phyloP scores from a whole-genome alignment of 768 basidiomycete genomes.

The Omphalotus guepiniiformis region DNA sequence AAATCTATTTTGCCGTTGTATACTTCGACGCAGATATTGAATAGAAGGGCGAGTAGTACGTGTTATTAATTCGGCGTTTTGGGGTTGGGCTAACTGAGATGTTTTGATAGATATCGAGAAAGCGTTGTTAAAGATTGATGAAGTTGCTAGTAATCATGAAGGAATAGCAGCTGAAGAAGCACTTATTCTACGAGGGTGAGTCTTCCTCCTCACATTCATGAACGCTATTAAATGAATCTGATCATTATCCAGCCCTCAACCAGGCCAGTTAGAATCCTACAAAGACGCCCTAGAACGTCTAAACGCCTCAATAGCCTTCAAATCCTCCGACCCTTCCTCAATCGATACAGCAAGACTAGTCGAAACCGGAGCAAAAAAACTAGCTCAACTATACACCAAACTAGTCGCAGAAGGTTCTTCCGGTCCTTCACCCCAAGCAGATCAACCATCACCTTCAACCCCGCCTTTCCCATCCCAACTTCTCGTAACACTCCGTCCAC shows the following conservation, averaged over 20 bases:
- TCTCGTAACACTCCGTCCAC: constrained; percentile 50
- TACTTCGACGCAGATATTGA: constrained; percentile 70
- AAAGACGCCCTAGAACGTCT: constrained; percentile 71
- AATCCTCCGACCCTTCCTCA: constrained; percentile 51
- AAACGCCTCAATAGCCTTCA: constrained; percentile 78
- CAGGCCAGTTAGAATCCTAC: constrained; percentile 60
- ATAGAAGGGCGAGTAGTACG: constrained; percentile 68
- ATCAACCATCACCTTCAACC: constrained; percentile 52
- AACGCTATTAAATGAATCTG: no score
- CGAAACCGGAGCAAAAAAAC: constrained; percentile 80
- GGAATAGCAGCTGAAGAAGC: constrained; percentile 77
- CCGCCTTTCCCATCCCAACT: constrained; percentile 53
- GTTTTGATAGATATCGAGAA: constrained; percentile 66
- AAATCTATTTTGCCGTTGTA: constrained; percentile 86
- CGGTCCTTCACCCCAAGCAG: constrained; percentile 54
- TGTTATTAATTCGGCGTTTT: constrained; percentile 7
- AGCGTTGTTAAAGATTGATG: constrained; percentile 73
- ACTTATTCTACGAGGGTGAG: constrained; percentile 72
- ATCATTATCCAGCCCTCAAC: constrained; percentile 53
- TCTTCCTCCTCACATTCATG: not conserved
- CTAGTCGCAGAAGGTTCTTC: constrained; percentile 84
- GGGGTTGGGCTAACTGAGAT: not conserved
- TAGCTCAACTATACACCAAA: constrained; percentile 80
- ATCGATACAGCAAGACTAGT: constrained; percentile 67
- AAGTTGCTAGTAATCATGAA: constrained; percentile 70